Percentiles rank a stretch among this genome's conserved stretches.
Evolutionary conservation across 345 rosid genomes (phyloP).

Genomic region (Physaria fendleri): DNA sequence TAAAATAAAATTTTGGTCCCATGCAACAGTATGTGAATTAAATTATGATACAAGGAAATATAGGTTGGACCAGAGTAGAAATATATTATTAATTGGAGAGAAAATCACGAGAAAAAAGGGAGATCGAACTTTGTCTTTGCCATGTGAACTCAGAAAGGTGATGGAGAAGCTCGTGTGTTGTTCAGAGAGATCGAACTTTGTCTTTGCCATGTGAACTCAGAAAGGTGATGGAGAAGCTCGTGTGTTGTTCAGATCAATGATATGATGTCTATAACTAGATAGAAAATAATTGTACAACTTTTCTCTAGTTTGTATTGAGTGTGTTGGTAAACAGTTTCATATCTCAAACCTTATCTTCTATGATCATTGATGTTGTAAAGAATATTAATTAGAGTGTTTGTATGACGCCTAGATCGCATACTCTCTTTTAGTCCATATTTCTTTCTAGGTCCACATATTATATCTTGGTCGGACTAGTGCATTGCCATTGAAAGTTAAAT

Average conservation of each 20-base stretch:
- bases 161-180: slow-evolving; percentile 11
- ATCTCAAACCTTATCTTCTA: too few species aligned
- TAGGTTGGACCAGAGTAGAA: neutral
- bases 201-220: slow-evolving; percentile 20
- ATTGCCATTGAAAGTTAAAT: too few species aligned
- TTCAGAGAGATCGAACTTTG: slow-evolving; percentile 5
- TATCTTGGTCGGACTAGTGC: too few species aligned
- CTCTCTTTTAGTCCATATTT: too few species aligned
- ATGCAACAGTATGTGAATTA: neutral
- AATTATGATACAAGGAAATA: slow-evolving; percentile 14
- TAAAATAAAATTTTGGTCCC: neutral
- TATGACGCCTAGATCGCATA: too few species aligned
- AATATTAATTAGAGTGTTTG: too few species aligned
- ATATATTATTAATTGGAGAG: neutral
- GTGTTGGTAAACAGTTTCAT: too few species aligned
- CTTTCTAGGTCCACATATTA: too few species aligned
- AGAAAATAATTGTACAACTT: too few species aligned
- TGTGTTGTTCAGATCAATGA: slow-evolving; percentile 2
- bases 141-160: slow-evolving; percentile 20
- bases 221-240: slow-evolving; percentile 17
- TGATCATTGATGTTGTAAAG: too few species aligned
- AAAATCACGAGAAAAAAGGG: slow-evolving; percentile 15
- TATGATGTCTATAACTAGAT: too few species aligned
- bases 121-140: slow-evolving; percentile 14
- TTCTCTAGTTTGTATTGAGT: too few species aligned